Conservation (phyloP, 495 filamentous ascomycete genomes). For the Aspergillus avenaceus region DNA sequence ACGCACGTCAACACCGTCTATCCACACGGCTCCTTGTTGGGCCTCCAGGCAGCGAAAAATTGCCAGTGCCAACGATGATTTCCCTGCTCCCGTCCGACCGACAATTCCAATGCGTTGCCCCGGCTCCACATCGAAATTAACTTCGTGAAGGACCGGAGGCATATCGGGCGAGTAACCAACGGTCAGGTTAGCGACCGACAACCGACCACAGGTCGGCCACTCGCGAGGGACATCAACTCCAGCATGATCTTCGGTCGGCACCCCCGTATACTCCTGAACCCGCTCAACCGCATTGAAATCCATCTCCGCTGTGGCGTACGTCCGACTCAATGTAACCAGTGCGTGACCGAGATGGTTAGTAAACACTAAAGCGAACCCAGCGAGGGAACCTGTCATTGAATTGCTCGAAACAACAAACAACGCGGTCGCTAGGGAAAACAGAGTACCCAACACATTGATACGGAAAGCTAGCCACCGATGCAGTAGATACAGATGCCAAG, state of each 20-base stretch:
- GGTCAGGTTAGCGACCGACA: conserved; percentile 61
- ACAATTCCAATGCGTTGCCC: conserved; percentile 44
- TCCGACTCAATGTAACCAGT: conserved; percentile 25
- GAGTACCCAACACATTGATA: conserved; percentile 55
- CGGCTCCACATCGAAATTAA: conserved; percentile 26
- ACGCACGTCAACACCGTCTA: conserved; percentile 49
- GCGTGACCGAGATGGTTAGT: conserved; percentile 14
- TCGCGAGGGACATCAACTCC: conserved; percentile 51
- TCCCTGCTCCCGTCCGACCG: conserved; percentile 47
- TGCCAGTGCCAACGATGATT: conserved; percentile 38
- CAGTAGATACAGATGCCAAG: conserved; percentile 61
- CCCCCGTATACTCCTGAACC: conserved; percentile 64
- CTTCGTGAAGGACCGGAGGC: conserved; percentile 49
- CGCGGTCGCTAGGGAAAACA: conserved; percentile 56
- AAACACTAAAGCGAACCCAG: conserved; percentile 62
- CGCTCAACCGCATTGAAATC: conserved; percentile 72
- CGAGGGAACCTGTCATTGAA: conserved; percentile 58
- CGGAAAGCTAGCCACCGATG: conserved; percentile 65
- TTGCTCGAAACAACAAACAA: conserved; percentile 49
- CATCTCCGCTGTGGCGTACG: conserved; percentile 48
- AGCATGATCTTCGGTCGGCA: conserved; percentile 53
- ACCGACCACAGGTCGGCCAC: conserved; percentile 64
- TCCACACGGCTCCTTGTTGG: conserved; percentile 35
- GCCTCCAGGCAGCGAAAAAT: conserved; percentile 48
- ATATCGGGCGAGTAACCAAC: conserved; percentile 63